Evolutionary conservation across 345 rosid genomes (phyloP).

Genomic region (Rhodomyrtus tomentosa): DNA sequence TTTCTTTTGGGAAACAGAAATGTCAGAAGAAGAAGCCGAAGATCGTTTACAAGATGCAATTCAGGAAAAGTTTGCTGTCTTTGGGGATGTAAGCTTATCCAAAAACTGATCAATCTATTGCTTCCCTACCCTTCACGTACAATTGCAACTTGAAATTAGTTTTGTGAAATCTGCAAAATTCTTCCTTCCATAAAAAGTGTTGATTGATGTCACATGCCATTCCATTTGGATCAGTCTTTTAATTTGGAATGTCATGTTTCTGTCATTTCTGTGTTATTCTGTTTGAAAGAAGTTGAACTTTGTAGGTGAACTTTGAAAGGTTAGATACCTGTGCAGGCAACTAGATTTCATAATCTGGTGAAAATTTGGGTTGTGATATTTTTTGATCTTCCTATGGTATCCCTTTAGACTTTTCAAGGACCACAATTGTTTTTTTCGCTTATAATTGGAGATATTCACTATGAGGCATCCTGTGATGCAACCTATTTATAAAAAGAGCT

Average conservation of each 20-base stretch:
- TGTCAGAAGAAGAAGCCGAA: conserved; percentile 98
- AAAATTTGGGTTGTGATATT: neutral
- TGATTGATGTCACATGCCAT: neutral
- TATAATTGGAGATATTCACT: neutral
- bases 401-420: neutral
- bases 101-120: neutral
- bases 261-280: neutral
- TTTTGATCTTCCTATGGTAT: neutral
- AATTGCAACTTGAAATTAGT: neutral
- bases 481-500: neutral
- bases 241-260: neutral
- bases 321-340: neutral
- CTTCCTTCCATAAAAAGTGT: neutral
- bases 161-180: neutral
- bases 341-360: neutral
- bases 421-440: neutral
- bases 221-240: neutral
- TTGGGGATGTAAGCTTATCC: conserved; percentile 74
- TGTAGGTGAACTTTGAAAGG: neutral
- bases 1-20: conserved; percentile 41
- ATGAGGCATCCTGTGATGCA: neutral
- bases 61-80: conserved; percentile 90
- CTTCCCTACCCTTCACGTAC: neutral
- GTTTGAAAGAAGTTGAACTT: neutral
- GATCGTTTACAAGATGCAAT: conserved; percentile 86